Conservation (phyloP, 768 basidiomycete species). For the Lepiota brunneoincarnata region DNA sequence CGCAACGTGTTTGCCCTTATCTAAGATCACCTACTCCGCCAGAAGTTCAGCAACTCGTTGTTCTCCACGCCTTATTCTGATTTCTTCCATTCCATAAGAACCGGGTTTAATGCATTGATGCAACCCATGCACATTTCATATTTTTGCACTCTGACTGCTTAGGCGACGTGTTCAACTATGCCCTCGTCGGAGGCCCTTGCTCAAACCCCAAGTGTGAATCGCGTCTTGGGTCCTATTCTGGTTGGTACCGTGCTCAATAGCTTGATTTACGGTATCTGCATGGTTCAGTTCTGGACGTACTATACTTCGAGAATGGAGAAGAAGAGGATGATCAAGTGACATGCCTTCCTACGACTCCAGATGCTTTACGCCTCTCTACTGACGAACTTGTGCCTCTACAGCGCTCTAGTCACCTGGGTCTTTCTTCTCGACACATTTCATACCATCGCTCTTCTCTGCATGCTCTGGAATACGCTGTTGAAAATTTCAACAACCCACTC, state of each 20-base stretch:
- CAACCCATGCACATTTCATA: background rate
- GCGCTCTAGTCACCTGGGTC: conserved; percentile 25
- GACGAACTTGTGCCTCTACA: background rate
- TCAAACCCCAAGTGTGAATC: background rate
- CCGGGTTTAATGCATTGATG: background rate
- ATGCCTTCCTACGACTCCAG: too few relatives aligned
- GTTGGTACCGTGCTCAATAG: conserved; percentile 20
- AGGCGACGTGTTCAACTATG: background rate
- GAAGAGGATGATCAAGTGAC: background rate
- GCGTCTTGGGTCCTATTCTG: conserved; percentile 22
- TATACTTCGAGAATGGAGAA: conserved; percentile 9
- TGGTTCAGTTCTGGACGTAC: conserved; percentile 20
- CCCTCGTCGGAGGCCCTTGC: background rate
- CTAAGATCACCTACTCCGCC: background rate
- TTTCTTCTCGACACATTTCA: conserved; percentile 26
- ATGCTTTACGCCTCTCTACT: background rate
- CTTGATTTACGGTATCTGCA: conserved; percentile 22
- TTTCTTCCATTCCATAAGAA: background rate
- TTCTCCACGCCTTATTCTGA: background rate
- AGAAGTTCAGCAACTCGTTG: background rate
- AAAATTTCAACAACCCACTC: conserved; percentile 18
- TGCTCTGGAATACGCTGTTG: conserved; percentile 27
- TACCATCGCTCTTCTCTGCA: conserved; percentile 20
- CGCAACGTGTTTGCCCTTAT: background rate
- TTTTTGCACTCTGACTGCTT: background rate